Evolutionary conservation across 495 filamentous ascomycete genomes (phyloP), one percentile per base, ranked within the genome.

Genomic region (Hypoxylon subgilvum): DNA sequence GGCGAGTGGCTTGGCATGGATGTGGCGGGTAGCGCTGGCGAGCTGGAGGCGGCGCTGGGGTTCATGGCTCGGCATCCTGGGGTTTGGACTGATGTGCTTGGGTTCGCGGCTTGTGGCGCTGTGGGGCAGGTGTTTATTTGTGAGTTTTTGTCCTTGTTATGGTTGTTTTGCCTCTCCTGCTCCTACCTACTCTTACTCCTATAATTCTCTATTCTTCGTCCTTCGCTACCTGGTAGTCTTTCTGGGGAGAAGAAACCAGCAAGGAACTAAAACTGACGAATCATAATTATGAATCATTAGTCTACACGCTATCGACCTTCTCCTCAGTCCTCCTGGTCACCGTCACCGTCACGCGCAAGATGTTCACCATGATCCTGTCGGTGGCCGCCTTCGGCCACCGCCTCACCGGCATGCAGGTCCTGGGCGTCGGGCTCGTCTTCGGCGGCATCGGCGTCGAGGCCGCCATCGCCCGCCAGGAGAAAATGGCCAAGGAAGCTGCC

Each of bases 291-390:
- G 6, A 18, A 38, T n/a, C 5, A 4, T 31, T 27, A 89, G 84
- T 96, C 81, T 92, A 96, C 75, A 96, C 95, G 0, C 82, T 98
- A 28, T 87, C 89, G 10, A 87, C 87, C 30, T 98, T 98, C 76
- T 94, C 90, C 27, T 92, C 88, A 6, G 79, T 98, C 50, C 80
- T 97, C 43, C 85, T 98, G 21, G 94, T 97, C 9, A 98, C 94
- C 7, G 91, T 98, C 0, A 98, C 92, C 1, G 94, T 98, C 8
- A 98, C 94, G 36, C 81, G 94, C 60, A 98, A 98, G 77, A 98
- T 98, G 95, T 81, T 97, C 68, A 97, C 92, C 53, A 98, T 98
- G 94, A 88, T 97, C 56, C 80, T 98, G 35, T 93, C 88, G 55
- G 94, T 98, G 19, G 78, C 97, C 45, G 91, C 89, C 78, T 98